Conservation (phyloP, 1,284 basidiomycete species). For the Ganoderma boninense region DNA sequence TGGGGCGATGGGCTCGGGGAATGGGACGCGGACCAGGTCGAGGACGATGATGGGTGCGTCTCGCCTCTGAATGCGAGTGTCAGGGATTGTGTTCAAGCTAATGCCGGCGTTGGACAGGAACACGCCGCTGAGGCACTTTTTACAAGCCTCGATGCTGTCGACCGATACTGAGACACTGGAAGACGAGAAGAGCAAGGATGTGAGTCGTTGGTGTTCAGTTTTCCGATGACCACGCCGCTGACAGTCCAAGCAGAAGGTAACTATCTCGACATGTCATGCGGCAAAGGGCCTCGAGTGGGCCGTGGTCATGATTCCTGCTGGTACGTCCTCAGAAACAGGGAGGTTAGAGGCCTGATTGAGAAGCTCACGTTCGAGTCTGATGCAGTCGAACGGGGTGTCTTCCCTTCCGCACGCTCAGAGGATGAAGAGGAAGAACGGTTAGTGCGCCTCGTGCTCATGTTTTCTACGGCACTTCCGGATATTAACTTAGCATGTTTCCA, state of each 20-base stretch:
- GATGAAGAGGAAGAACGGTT: conserved; percentile 87
- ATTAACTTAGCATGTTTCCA: conserved; percentile 36
- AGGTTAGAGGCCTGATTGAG: background rate
- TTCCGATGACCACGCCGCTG: background rate
- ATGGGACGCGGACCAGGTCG: conserved; percentile 35
- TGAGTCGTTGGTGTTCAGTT: conserved; percentile 38
- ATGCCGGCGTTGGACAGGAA: conserved; percentile 45
- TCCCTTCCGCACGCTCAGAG: conserved; percentile 82
- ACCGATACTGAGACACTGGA: conserved; percentile 78
- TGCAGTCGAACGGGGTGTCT: conserved; percentile 79
- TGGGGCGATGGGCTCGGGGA: conserved; percentile 31
- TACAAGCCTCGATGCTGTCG: conserved; percentile 87
- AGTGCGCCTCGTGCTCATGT: conserved; percentile 24
- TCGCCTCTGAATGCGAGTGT: background rate
- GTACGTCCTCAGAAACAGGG: conserved; percentile 42
- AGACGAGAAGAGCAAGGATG: conserved; percentile 66
- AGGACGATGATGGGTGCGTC: conserved; percentile 21
- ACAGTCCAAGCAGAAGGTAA: conserved; percentile 70
- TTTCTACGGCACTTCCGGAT: background rate
- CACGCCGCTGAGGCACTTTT: conserved; percentile 80
- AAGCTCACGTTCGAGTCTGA: background rate
- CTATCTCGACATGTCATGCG: conserved; percentile 88
- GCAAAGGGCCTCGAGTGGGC: conserved; percentile 96
- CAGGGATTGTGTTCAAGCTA: background rate
- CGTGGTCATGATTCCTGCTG: conserved; percentile 81